phyloP scores from a whole-genome alignment of 208 protist genomes.

The Herpetomonas tarakana region DNA sequence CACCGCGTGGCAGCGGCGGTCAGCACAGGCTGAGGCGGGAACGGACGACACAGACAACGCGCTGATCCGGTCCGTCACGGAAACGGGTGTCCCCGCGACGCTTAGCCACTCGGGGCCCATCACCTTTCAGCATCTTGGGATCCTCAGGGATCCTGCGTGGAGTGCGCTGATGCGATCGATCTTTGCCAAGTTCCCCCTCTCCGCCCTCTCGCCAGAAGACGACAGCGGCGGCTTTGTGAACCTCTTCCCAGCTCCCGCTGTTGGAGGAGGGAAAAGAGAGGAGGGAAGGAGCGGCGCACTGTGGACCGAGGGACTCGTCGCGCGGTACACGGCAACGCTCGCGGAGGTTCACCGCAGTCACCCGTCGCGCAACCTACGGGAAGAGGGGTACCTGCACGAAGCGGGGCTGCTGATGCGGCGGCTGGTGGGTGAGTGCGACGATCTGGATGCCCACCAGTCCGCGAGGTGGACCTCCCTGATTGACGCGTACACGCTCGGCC shows the following conservation, averaged over 20 bases:
- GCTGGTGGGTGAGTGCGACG: no score
- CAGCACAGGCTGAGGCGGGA: no score
- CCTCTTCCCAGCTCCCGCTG: background rate
- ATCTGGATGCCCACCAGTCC: no score
- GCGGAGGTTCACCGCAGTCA: conserved; percentile 2
- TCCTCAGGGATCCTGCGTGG: background rate
- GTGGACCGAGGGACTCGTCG: conserved; percentile 7
- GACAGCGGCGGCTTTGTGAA: background rate
- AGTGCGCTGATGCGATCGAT: background rate
- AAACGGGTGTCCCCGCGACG: background rate
- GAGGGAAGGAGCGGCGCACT: no score
- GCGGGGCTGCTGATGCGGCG: conserved; percentile 12
- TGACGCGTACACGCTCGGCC: conserved; percentile 40
- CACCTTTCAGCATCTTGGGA: background rate
- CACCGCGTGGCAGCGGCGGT: background rate
- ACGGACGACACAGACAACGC: no score
- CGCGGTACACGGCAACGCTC: conserved; percentile 3
- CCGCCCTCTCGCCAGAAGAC: background rate
- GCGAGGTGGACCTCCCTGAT: conserved; percentile 27
- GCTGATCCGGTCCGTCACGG: no score
- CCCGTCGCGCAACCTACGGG: conserved; percentile 17
- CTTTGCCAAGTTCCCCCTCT: background rate
- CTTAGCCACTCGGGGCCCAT: background rate
- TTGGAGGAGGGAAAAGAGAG: no score
- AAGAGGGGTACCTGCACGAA: conserved; percentile 18